These are phyloP conservation scores for Scopulariopsis brevicaulis DNA, from an alignment of 2,329 filamentous ascomycete species.

Conservation along the genomic window DNA sequence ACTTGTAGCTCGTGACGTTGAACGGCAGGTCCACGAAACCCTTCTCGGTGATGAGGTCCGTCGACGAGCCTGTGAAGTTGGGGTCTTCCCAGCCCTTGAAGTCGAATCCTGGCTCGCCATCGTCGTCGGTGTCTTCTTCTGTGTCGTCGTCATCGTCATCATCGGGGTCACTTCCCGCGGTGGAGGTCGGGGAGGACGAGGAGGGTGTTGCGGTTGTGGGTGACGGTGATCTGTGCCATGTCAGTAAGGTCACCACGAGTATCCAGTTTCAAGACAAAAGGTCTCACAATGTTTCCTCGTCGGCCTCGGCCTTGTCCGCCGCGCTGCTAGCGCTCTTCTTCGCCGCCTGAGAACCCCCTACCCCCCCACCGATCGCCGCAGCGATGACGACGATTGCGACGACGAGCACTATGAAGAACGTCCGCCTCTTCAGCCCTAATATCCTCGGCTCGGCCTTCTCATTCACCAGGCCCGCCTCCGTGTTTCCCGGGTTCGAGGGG, in stretches of 20 bases:
- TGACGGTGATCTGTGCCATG: not conserved
- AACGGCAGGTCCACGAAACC: slow-evolving; percentile 6
- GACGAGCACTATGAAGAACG: not conserved
- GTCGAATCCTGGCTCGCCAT: not conserved
- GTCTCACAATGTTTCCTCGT: not conserved
- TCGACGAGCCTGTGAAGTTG: not conserved
- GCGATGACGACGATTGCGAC: not conserved
- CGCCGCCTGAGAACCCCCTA: not conserved
- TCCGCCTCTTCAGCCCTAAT: slow-evolving; percentile 1
- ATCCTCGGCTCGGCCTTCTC: not conserved
- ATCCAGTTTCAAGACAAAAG: not conserved
- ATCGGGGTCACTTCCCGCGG: not conserved
- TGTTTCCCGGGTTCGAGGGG: not conserved
- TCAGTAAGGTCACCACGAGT: not conserved
- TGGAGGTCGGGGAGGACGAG: not conserved
- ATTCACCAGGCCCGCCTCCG: not conserved
- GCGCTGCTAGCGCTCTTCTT: not conserved
- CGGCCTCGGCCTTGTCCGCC: not conserved
- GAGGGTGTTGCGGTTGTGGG: not conserved
- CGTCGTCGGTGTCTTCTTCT: not conserved
- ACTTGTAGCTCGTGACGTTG: slow-evolving; percentile 6
- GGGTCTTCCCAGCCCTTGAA: not conserved
- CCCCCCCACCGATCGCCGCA: slow-evolving; percentile 1
- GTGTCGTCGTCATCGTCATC: not conserved
- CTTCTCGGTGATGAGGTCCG: not conserved